Evolutionary conservation across 352 stramenopile species (phyloP).

Genomic region (Lagenidium sp.): DNA sequence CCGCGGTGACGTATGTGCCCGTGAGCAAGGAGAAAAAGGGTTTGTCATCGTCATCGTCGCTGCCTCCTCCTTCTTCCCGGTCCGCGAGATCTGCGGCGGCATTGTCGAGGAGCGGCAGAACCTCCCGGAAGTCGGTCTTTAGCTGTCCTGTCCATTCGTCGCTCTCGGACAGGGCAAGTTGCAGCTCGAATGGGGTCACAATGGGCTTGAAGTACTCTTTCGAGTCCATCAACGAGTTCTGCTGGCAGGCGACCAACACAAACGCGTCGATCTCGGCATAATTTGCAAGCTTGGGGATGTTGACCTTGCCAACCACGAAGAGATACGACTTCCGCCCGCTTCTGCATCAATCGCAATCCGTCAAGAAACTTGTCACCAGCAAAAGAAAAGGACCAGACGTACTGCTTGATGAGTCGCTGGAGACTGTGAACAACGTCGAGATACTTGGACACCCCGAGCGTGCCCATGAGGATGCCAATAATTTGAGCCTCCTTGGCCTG

Average conservation of each 20-base stretch:
- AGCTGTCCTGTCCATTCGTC: conserved; percentile 88
- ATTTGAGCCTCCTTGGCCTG: conserved; percentile 92
- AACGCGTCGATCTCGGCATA: conserved; percentile 98
- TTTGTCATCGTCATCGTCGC: conserved; percentile 35
- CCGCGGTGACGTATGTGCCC: conserved; percentile 56
- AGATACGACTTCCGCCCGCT: conserved; percentile 92
- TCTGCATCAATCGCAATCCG: conserved; percentile 25
- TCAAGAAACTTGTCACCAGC: neutral
- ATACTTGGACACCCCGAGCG: conserved; percentile 89
- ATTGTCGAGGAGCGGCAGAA: conserved; percentile 47
- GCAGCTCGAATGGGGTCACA: conserved; percentile 92
- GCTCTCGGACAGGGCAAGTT: conserved; percentile 83
- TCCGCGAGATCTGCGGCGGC: conserved; percentile 19
- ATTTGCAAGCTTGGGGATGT: conserved; percentile 96
- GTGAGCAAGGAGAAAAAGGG: conserved; percentile 80
- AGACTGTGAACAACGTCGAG: conserved; percentile 88
- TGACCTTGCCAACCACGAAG: conserved; percentile 97
- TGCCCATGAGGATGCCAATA: conserved; percentile 96
- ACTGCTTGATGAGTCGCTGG: conserved; percentile 83
- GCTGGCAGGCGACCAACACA: conserved; percentile 93
- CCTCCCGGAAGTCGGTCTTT: conserved; percentile 78
- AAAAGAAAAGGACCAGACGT: conserved; percentile 4
- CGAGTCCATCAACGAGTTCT: conserved; percentile 92
- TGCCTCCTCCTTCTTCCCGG: conserved; percentile 11
- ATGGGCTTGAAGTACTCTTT: conserved; percentile 90